phyloP scores from a whole-genome alignment of 1,284 basidiomycete genomes.

The Fomes fomentarius region DNA sequence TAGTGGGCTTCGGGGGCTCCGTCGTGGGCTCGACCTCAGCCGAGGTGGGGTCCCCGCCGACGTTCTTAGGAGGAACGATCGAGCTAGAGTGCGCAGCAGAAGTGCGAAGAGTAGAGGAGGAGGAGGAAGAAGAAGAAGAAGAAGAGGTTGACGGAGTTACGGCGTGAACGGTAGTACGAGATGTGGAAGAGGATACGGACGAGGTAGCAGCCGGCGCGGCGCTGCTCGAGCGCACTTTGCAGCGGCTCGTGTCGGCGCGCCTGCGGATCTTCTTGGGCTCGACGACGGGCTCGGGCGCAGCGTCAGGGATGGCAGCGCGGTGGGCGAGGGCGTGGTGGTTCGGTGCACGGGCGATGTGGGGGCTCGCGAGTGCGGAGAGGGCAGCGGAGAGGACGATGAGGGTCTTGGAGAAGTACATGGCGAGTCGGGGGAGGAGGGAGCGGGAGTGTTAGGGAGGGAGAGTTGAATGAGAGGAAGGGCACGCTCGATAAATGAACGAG shows the following conservation, averaged over 20 bases:
- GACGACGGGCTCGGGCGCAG: slow-evolving; percentile 26
- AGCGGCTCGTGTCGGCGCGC: slow-evolving; percentile 29
- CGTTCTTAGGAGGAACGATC: slow-evolving; percentile 28
- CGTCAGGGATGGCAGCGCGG: slow-evolving; percentile 41
- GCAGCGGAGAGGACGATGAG: slow-evolving; percentile 49
- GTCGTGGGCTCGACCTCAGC: slow-evolving; percentile 10
- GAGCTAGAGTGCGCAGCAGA: slow-evolving; percentile 28
- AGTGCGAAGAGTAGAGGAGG: slow-evolving; percentile 11
- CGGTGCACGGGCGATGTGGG: slow-evolving; percentile 42
- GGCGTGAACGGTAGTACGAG: slow-evolving; percentile 1
- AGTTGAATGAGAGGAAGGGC: slow-evolving; percentile 19
- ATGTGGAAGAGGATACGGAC: slow-evolving; percentile 1
- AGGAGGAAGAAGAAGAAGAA: slow-evolving; percentile 19
- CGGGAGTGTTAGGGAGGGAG: slow-evolving; percentile 23
- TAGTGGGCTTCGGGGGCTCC: slow-evolving; percentile 13
- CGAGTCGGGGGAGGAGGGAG: slow-evolving; percentile 19
- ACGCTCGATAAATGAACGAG: slow-evolving; percentile 22
- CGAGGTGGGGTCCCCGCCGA: slow-evolving; percentile 17
- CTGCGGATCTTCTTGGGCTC: slow-evolving; percentile 26
- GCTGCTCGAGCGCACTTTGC: slow-evolving; percentile 27
- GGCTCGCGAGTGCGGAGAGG: slow-evolving; percentile 48
- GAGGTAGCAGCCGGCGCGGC: slow-evolving; percentile 8
- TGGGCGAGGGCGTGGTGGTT: slow-evolving; percentile 36
- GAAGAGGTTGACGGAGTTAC: slow-evolving; percentile 1
- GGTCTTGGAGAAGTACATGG: slow-evolving; percentile 52